Base-by-base conservation (phyloP, 1,284 basidiomycete genomes). In the Tausonia pullulans region DNA sequence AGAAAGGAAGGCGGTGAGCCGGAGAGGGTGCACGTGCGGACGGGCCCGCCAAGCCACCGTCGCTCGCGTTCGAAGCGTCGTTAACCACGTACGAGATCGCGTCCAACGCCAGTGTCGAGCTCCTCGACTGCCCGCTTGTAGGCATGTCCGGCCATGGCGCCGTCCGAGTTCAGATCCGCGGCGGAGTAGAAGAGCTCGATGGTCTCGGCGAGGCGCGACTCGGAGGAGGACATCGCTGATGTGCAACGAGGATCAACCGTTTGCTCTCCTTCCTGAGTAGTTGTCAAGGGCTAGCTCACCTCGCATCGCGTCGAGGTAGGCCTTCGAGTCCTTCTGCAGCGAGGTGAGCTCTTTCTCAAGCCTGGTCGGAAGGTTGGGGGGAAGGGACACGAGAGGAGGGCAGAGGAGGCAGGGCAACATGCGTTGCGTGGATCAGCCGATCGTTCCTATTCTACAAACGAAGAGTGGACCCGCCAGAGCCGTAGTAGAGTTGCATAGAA, bases 51-150 rank as follows among this genome's bases (percentile, higher is more conserved):
- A 10, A 9, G 10, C 48, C 48, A 9, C 48, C 48, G 10, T 49
- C n/a, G 10, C n/a, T 9, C 53, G 52, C 53, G 48, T 53, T 11
- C 55, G 40, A 46, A 44, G 43, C 41, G 13, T 9, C 48, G n/a
- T 9, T n/a, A 49, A 74, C 48, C 9, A 44, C 54, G 54, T 69
- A 92, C 91, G 66, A 98, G 80, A 75, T 98, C 94, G 66, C 90
- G 79, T 27, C 84, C 83, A 48, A 95, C 86, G 50, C 86, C 87
- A 3, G 84, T 82, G 72, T 99, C 96, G 51, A 98, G 79, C 70
- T 98, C 96, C 69, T 97, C 92, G 4, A 96, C 89, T 0, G 93
- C 88, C 48, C 91, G 84, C 74, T 92, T 94, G 81, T 98, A 99
- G 3, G 95, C 88, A 73, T 97, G 92, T 2, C 90, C 90, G 1